Base-by-base conservation (phyloP, 2,329 filamentous ascomycete genomes). In the Fusarium sp. region DNA sequence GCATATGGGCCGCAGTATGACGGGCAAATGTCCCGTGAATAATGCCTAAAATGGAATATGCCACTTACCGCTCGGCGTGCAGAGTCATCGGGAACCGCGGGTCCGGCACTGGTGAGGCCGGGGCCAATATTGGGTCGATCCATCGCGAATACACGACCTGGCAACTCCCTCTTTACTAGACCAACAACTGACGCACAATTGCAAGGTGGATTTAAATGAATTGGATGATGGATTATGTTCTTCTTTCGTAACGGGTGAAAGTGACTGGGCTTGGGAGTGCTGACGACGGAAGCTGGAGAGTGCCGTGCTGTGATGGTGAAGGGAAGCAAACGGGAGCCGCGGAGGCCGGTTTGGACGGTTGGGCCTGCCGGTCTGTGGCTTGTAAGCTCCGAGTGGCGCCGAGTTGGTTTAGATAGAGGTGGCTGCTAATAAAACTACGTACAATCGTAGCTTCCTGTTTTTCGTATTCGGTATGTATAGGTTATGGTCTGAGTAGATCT, bases 71-170 rank as follows among this genome's bases (percentile, higher is more conserved):
- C 79, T 76, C 77, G 71, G 40, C 78, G 72, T 51, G 67, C 59
- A 59, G 77, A 57, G 61, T 80, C 79, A 40, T 81, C 79, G 78
- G 76, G 58, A 51, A 73, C 77, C 75, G 76, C 77, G 75, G 78
- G 65, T 53, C 56, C 56, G 46, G 53, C 41, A 32, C 52, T 58
- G 28, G 59, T 26, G 43, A 62, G 55, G 30, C 52, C 62, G 43
- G 62, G 55, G 40, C 58, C 62, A 40, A 37, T 33, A 50, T 55
- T 55, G 15, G 58, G 56, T 30, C 66, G 70, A 46, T 72, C 67
- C 70, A 72, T 72, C 46, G 28, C 46, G 43, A 40, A 58, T 59
- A 14, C 14, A 8, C 17, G 53, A 39, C 37, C 28, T 46, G 39
- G 37, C 24, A 66, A 40, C 26, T 49, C 26, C 8, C 13, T 52